Conservation (phyloP, 495 filamentous ascomycete genomes). For the Jackrogersella multiformis region DNA sequence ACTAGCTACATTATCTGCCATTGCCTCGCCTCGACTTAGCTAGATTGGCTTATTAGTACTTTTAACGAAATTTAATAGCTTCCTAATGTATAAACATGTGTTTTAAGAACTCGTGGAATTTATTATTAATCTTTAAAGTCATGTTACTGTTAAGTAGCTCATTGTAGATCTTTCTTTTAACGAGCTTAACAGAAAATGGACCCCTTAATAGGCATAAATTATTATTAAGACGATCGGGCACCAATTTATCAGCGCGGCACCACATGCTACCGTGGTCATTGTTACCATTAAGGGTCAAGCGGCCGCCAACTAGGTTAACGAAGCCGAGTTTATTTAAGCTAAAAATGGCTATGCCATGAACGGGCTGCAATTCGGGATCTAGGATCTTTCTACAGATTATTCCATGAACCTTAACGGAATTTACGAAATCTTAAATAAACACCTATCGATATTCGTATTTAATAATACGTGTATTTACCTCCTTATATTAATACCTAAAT, state of each 20-base stretch:
- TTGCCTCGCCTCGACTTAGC: conserved; percentile 3
- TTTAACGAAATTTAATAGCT: not conserved
- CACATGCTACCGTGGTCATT: conserved; percentile 2
- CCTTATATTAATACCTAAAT: not conserved
- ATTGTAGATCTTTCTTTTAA: not conserved
- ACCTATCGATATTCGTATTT: not conserved
- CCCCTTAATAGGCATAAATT: not conserved
- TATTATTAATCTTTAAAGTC: not conserved
- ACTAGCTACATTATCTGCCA: conserved; percentile 19
- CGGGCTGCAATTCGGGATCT: not conserved
- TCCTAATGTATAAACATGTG: conserved; percentile 1
- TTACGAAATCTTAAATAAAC: not conserved
- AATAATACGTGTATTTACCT: not conserved
- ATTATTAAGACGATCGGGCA: conserved; percentile 5
- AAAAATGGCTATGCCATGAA: not conserved
- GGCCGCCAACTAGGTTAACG: conserved; percentile 1
- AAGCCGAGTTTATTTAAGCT: conserved; percentile 13
- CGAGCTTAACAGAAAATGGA: not conserved
- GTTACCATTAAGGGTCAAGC: conserved; percentile 5
- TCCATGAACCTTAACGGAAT: conserved; percentile 1
- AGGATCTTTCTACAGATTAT: conserved; percentile 10
- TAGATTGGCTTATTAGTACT: conserved; percentile 11
- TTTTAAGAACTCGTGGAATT: not conserved
- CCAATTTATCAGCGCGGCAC: conserved; percentile 2
- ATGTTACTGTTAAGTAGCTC: not conserved